Evolutionary conservation across 2,329 filamentous ascomycete genomes (phyloP).

Genomic region (Rhinocladiella mackenziei): DNA sequence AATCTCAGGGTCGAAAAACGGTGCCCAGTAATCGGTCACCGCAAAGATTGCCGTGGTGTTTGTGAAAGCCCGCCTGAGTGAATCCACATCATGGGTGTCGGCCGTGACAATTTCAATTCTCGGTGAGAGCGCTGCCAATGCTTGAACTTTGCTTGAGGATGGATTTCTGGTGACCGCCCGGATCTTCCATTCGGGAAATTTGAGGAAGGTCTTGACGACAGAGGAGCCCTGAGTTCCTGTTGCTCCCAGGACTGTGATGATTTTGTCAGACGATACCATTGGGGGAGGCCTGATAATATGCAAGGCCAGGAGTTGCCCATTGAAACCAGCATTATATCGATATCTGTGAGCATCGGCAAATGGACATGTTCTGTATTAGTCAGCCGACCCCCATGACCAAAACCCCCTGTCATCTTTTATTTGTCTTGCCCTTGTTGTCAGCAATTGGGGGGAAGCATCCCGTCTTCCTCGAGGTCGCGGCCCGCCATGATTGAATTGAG

Average conservation of each 20-base stretch:
- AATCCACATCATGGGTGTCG: neutral
- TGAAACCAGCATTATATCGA: no score
- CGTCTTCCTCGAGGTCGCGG: no score
- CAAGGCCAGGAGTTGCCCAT: no score
- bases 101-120: neutral
- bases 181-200: neutral
- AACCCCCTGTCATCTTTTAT: no score
- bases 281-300: no score
- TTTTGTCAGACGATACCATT: neutral
- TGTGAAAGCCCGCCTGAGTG: neutral
- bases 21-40: neutral
- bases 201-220: slow-evolving; percentile 1
- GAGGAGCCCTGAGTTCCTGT: neutral
- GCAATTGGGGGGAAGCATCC: no score
- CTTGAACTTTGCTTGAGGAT: neutral
- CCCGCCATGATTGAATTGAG: no score
- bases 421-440: no score
- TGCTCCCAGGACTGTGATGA: neutral
- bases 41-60: neutral
- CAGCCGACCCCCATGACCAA: no score
- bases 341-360: no score
- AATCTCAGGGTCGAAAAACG: neutral
- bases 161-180: neutral
- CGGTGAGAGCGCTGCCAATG: neutral
- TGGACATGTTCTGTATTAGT: no score